phyloP scores from a whole-genome alignment of 768 basidiomycete species.

The Lactifluus hygrophoroides region DNA sequence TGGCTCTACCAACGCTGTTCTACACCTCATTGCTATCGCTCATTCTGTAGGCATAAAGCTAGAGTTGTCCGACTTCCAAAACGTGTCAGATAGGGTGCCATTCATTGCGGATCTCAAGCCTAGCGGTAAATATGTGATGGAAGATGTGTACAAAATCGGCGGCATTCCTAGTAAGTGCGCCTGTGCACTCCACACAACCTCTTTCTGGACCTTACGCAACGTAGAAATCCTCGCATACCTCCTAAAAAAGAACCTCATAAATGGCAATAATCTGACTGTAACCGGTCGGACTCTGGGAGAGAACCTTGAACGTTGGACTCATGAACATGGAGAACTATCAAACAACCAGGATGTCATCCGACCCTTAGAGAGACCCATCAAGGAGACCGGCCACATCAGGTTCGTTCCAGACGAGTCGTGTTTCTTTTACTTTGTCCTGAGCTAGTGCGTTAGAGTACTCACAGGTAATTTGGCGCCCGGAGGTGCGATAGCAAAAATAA shows the following conservation, averaged over 20 bases:
- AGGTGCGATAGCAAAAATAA: conserved; percentile 95
- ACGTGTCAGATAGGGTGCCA: conserved; percentile 83
- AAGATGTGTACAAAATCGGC: conserved; percentile 91
- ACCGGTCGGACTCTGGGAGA: conserved; percentile 87
- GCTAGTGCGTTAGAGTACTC: conserved; percentile 53
- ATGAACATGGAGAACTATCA: conserved; percentile 69
- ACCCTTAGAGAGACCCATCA: conserved; percentile 82
- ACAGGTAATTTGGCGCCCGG: conserved; percentile 90
- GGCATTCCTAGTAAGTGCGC: conserved; percentile 86
- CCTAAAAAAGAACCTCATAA: conserved; percentile 79
- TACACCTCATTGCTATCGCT: conserved; percentile 95
- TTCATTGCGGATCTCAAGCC: conserved; percentile 97
- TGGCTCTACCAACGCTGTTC: conserved; percentile 94
- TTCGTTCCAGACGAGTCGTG: conserved; percentile 26
- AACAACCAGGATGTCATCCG: conserved; percentile 77
- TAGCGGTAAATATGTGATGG: conserved; percentile 98
- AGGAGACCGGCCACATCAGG: conserved; percentile 85
- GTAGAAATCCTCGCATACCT: conserved; percentile 80
- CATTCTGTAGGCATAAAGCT: conserved; percentile 90
- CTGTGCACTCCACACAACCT: neutral
- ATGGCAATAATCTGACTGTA: conserved; percentile 86
- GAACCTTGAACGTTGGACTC: conserved; percentile 85
- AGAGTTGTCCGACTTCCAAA: conserved; percentile 87
- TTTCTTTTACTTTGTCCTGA: neutral
- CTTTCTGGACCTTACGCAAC: neutral